A percentile compares a stretch with the other conserved stretches of the same genome.
These are phyloP conservation scores for Candida yuanshanica DNA, from an alignment of 805 yeast species.

Conservation along the genomic window DNA sequence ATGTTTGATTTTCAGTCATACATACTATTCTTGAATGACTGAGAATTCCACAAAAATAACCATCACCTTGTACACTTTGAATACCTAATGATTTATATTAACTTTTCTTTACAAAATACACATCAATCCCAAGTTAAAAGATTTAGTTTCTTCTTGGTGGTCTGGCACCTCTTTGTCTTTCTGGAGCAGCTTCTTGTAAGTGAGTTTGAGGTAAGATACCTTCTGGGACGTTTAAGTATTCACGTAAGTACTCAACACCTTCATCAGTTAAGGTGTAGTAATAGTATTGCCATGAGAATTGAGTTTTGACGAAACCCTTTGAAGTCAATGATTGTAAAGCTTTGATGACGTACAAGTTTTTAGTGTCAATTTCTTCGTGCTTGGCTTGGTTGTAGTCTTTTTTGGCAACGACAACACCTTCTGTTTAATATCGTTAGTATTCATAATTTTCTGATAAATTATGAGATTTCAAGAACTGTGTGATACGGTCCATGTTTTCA, in stretches of 20 bases:
- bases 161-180: constrained; percentile 52
- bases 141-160: constrained; percentile 27
- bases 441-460: not conserved
- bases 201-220: constrained; percentile 98
- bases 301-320: constrained; percentile 98
- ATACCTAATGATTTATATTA: constrained; percentile 16
- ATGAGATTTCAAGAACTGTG: not conserved
- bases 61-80: not conserved
- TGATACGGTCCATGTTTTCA: not conserved
- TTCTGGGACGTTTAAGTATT: constrained; percentile 97
- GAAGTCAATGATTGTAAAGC: constrained; percentile 99
- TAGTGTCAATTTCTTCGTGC: constrained; percentile 98
- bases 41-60: too few species aligned
- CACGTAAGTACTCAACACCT: constrained; percentile 98
- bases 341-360: constrained; percentile 96
- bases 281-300: constrained; percentile 99
- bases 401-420: constrained; percentile 99
- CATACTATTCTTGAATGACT: too few species aligned
- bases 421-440: constrained; percentile 46
- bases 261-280: constrained; percentile 99
- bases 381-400: constrained; percentile 96
- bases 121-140: constrained; percentile 9
- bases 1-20: too few species aligned
- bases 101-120: constrained; percentile 20
- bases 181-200: constrained; percentile 90